Conservation (phyloP, 2,329 filamentous ascomycete species). For the Diaporthe velutina region DNA sequence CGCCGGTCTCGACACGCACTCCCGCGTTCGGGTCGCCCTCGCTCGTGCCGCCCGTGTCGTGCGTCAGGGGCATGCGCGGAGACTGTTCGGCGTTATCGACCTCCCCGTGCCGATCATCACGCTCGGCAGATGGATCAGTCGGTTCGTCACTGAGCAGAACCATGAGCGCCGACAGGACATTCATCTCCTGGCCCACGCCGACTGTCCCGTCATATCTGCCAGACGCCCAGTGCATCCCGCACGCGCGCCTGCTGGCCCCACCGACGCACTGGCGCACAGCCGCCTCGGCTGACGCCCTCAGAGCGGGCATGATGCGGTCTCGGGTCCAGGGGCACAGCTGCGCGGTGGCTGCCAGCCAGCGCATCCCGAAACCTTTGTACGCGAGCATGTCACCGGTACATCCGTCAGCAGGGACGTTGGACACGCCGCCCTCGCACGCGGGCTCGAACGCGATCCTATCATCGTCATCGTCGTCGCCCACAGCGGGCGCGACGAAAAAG, state of each 20-base stretch:
- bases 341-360: slow-evolving; percentile 63
- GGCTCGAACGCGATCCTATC: slow-evolving; percentile 62
- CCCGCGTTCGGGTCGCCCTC: slow-evolving; percentile 57
- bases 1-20: slow-evolving; percentile 41
- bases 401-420: slow-evolving; percentile 44
- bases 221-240: slow-evolving; percentile 62
- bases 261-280: slow-evolving; percentile 64
- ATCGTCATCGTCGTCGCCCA: slow-evolving; percentile 28
- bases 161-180: slow-evolving; percentile 57
- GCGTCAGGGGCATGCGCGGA: slow-evolving; percentile 54
- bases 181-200: slow-evolving; percentile 62
- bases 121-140: neutral
- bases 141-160: slow-evolving; percentile 49
- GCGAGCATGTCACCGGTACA: slow-evolving; percentile 72
- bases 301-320: slow-evolving; percentile 57
- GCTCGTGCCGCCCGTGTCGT: slow-evolving; percentile 63
- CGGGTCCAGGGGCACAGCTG: slow-evolving; percentile 63
- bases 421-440: slow-evolving; percentile 62
- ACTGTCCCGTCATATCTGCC: slow-evolving; percentile 54
- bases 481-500: slow-evolving; percentile 55
- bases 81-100: neutral
- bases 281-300: slow-evolving; percentile 61
- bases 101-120: neutral
- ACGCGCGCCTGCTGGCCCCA: slow-evolving; percentile 58
- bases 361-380: slow-evolving; percentile 69